phyloP scores from a whole-genome alignment of 257 asterid species.

The Catharanthus roseus region DNA sequence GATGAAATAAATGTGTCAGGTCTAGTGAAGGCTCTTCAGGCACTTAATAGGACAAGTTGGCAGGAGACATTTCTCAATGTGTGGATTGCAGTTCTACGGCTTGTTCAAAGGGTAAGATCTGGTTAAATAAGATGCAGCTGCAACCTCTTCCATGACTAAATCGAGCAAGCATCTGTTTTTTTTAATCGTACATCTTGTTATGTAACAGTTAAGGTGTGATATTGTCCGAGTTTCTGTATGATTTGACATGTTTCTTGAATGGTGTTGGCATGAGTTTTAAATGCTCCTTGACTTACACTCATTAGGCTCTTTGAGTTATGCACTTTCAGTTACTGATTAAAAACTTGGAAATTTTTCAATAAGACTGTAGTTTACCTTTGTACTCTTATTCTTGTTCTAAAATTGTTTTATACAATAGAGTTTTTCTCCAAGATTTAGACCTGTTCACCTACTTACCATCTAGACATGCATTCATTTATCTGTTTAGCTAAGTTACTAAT shows the following conservation, averaged over 20 bases:
- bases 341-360: not conserved
- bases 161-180: not conserved
- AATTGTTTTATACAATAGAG: not conserved
- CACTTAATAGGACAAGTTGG: conserved; percentile 80
- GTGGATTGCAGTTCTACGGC: conserved; percentile 90
- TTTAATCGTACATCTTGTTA: not conserved
- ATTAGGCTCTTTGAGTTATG: not conserved
- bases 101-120: conserved; percentile 83
- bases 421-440: not conserved
- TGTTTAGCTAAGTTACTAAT: not conserved
- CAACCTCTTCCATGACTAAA: not conserved
- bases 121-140: conserved; percentile 9
- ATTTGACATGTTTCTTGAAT: not conserved
- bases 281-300: not conserved
- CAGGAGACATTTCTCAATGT: conserved; percentile 89
- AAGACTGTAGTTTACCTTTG: not conserved
- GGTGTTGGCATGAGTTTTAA: not conserved
- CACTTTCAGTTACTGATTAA: too few relatives aligned
- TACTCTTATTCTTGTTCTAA: not conserved
- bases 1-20: conserved; percentile 43
- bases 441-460: not conserved
- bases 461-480: not conserved
- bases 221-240: not conserved
- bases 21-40: conserved; percentile 83
- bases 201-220: not conserved